Conservation (phyloP, 768 basidiomycete genomes). For the Boletellus ananas region DNA sequence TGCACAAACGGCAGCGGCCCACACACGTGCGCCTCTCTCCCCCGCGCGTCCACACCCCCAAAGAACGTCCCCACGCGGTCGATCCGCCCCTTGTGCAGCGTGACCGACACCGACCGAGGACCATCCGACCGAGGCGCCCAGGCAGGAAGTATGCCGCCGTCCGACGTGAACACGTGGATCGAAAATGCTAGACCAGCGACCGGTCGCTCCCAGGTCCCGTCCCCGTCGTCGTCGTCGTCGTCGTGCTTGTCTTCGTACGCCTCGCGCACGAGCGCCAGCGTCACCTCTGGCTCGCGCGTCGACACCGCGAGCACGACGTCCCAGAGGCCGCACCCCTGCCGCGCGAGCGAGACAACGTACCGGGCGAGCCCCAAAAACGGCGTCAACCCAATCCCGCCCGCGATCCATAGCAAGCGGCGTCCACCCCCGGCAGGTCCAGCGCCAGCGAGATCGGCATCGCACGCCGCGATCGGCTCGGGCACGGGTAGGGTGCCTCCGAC, state of each 20-base stretch:
- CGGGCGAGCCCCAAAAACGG: not conserved
- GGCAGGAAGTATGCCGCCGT: not conserved
- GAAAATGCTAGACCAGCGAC: constrained; percentile 12
- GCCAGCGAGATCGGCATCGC: not conserved
- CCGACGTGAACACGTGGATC: constrained; percentile 16
- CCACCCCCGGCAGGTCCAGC: not conserved
- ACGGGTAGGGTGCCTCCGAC: not conserved
- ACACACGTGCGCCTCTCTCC: constrained; percentile 20
- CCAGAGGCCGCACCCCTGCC: constrained; percentile 21
- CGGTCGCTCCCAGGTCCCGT: not conserved
- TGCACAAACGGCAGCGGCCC: constrained; percentile 25
- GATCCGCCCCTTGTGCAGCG: constrained; percentile 16
- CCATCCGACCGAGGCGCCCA: not conserved
- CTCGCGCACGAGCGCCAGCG: constrained; percentile 40
- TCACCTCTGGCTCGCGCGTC: constrained; percentile 51
- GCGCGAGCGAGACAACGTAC: not conserved
- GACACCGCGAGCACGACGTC: constrained; percentile 50
- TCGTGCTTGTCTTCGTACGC: constrained; percentile 18
- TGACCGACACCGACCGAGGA: constrained; percentile 7
- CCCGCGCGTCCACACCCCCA: constrained; percentile 12
- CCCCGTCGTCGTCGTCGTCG: not conserved
- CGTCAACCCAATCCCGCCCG: not conserved
- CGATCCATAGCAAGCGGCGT: not conserved
- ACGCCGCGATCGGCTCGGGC: not conserved
- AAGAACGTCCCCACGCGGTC: constrained; percentile 19